These are phyloP conservation scores for Cryphonectria naterciae DNA, from an alignment of 2,329 filamentous ascomycete genomes.

Conservation along the genomic window DNA sequence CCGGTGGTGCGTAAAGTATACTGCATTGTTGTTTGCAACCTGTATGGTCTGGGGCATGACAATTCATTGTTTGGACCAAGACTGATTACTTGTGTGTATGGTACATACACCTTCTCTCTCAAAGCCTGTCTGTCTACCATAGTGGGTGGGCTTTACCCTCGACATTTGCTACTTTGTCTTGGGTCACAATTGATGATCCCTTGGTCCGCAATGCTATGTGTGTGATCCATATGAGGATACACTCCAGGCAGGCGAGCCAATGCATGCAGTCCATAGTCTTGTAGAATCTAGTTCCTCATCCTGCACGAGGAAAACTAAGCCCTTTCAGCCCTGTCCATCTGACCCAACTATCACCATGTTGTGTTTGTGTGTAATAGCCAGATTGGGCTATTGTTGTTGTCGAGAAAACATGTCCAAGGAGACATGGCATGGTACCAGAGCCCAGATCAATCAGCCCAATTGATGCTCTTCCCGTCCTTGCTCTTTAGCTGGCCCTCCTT, in stretches of 20 bases:
- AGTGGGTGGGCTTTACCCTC: not conserved
- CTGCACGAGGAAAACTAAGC: not conserved
- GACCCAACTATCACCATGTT: not conserved
- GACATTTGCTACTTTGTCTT: not conserved
- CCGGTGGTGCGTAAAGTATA: not conserved
- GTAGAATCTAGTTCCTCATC: not conserved
- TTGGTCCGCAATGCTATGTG: not conserved
- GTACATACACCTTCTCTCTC: not conserved
- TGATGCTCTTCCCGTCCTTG: slow-evolving; percentile 48
- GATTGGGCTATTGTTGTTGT: not conserved
- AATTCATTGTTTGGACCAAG: not conserved
- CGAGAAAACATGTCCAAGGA: not conserved
- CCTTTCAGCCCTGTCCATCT: not conserved
- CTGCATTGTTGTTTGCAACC: not conserved
- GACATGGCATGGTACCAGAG: not conserved
- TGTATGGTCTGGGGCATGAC: not conserved
- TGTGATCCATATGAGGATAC: not conserved
- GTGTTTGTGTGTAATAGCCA: not conserved
- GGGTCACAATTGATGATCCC: not conserved
- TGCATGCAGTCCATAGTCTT: not conserved
- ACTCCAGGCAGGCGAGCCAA: not conserved
- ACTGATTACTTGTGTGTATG: not conserved
- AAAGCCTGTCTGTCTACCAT: not conserved
- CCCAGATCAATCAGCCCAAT: slow-evolving; percentile 39
- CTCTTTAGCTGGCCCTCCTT: slow-evolving; percentile 45